A percentile compares a stretch with the other conserved stretches of the same genome.
Evolutionary conservation across 257 asterid genomes (phyloP).

Genomic region (Capsicum pubescens): DNA sequence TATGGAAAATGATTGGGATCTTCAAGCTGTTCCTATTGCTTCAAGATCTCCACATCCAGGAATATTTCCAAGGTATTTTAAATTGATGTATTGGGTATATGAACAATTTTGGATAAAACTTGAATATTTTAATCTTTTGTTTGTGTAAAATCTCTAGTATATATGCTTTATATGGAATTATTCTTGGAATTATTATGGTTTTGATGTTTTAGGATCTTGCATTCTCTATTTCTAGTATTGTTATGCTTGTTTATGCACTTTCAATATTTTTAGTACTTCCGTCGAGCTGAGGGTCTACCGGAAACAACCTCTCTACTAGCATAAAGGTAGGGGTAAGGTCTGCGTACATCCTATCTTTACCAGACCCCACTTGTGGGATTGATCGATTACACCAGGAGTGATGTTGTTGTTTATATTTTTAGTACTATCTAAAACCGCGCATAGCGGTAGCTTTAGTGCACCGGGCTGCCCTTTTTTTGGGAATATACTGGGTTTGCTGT

Average conservation of each 20-base stretch:
- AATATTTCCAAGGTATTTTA: slow-evolving; percentile 70
- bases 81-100: not conserved
- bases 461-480: too few relatives aligned
- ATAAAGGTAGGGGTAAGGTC: too few relatives aligned
- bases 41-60: slow-evolving; percentile 78
- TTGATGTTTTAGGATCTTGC: not conserved
- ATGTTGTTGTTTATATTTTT: too few relatives aligned
- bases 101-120: slow-evolving; percentile 18
- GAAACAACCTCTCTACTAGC: too few relatives aligned
- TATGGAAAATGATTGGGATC: slow-evolving; percentile 96
- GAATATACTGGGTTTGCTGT: too few relatives aligned
- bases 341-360: too few relatives aligned
- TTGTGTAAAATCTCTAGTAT: not conserved
- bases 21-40: slow-evolving; percentile 89
- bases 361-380: too few relatives aligned
- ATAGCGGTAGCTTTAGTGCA: too few relatives aligned
- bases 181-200: slow-evolving; percentile 10
- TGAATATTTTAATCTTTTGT: slow-evolving; percentile 30
- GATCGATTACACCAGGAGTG: too few relatives aligned
- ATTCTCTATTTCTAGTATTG: not conserved
- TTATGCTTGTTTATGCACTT: not conserved
- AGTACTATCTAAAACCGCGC: too few relatives aligned
- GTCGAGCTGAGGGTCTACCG: too few relatives aligned
- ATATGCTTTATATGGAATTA: slow-evolving; percentile 26
- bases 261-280: too few relatives aligned